Evolutionary conservation across 331 rosid genomes (phyloP).

Genomic region (Telfairia occidentalis): DNA sequence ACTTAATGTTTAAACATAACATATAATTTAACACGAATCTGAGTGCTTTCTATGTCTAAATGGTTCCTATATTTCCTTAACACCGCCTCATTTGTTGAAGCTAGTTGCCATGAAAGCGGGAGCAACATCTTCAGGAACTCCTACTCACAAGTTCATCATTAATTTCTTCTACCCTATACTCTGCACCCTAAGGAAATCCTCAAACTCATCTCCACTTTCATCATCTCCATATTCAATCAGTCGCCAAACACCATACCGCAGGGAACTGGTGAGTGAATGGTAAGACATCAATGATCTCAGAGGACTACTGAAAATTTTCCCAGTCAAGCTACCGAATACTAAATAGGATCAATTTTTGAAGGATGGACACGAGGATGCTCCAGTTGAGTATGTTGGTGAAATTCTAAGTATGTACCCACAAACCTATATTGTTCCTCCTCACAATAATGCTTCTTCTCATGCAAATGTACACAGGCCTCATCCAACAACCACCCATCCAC

Average conservation of each 20-base stretch:
- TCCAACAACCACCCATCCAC: constrained; percentile 75
- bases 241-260: constrained; percentile 89
- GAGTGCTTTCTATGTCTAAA: background rate
- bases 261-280: constrained; percentile 87
- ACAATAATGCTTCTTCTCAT: constrained; percentile 72
- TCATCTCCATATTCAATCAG: constrained; percentile 86
- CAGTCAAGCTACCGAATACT: constrained; percentile 83
- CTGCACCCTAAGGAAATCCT: constrained; percentile 79
- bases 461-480: constrained; percentile 54
- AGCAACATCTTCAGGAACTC: constrained; percentile 62
- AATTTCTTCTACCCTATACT: constrained; percentile 52
- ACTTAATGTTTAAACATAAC: background rate
- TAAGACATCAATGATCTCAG: constrained; percentile 95
- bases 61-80: background rate
- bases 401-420: constrained; percentile 64
- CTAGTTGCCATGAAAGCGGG: constrained; percentile 73
- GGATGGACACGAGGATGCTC: constrained; percentile 91
- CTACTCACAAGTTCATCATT: constrained; percentile 60
- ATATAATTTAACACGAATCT: background rate
- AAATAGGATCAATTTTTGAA: constrained; percentile 81
- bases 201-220: constrained; percentile 72
- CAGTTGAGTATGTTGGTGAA: constrained; percentile 62
- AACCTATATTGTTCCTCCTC: constrained; percentile 62
- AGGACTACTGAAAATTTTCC: constrained; percentile 95
- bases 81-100: constrained; percentile 13